Evolutionary conservation across 768 basidiomycete genomes (phyloP).

Genomic region (Dentipellis sp.): DNA sequence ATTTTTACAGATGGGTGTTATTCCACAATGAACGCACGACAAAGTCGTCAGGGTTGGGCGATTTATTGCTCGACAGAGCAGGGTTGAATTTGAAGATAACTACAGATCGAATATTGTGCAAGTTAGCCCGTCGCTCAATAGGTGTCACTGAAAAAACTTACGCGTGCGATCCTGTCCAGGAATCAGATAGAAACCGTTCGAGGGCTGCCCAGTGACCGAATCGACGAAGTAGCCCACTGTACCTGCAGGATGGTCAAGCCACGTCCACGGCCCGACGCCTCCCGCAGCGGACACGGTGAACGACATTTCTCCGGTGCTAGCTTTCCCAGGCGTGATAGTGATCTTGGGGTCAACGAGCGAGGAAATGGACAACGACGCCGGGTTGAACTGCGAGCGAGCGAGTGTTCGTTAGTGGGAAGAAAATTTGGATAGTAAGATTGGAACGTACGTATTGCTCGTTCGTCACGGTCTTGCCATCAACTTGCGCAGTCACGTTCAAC

Average conservation of each 20-base stretch:
- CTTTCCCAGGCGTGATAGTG: constrained; percentile 15
- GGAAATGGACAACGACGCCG: constrained; percentile 35
- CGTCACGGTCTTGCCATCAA: constrained; percentile 30
- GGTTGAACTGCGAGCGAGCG: constrained; percentile 31
- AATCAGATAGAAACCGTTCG: constrained; percentile 47
- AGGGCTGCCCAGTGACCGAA: constrained; percentile 27
- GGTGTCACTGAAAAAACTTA: constrained; percentile 19
- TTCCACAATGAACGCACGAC: constrained; percentile 46
- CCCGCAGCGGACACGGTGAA: constrained; percentile 45
- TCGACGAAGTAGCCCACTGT: constrained; percentile 47
- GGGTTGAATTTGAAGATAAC: constrained; percentile 33
- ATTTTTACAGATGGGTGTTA: constrained; percentile 29
- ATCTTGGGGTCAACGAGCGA: constrained; percentile 41
- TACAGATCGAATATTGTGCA: constrained; percentile 11
- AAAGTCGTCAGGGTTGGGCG: constrained; percentile 30
- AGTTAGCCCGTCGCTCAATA: not conserved
- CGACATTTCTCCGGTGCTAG: constrained; percentile 23
- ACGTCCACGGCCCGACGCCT: constrained; percentile 49
- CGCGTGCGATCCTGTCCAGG: constrained; percentile 44
- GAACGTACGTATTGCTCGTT: constrained; percentile 44
- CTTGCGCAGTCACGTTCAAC: constrained; percentile 38
- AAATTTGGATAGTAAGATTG: too few species aligned
- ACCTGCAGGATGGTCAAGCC: constrained; percentile 49
- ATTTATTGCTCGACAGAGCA: constrained; percentile 31
- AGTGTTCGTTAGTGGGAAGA: not conserved